These are phyloP conservation scores for Euphorbia schlechtendalii DNA, from an alignment of 441 rosid species.

Conservation along the genomic window DNA sequence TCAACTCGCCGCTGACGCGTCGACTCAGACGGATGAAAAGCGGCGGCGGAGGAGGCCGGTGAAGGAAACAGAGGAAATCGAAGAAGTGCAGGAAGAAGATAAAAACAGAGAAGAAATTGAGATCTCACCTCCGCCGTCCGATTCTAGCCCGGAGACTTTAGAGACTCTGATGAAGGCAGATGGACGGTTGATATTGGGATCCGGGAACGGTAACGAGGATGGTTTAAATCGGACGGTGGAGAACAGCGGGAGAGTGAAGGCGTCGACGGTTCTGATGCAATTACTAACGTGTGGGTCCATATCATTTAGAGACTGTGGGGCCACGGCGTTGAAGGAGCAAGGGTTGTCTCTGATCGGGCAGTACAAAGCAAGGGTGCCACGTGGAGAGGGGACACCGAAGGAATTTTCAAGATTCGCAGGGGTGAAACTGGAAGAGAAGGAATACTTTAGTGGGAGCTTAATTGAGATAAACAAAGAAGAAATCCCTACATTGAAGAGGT, in stretches of 20 bases:
- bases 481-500: conserved; percentile 57
- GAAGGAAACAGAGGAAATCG: conserved; percentile 26
- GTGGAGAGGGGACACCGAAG: conserved; percentile 39
- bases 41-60: conserved; percentile 47
- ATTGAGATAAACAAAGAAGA: conserved; percentile 66
- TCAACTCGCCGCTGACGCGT: conserved; percentile 75
- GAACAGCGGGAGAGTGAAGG: conserved; percentile 52
- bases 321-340: conserved; percentile 54
- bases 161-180: conserved; percentile 77
- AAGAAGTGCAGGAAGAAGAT: conserved; percentile 24
- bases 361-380: conserved; percentile 39
- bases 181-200: conserved; percentile 45
- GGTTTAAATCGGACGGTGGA: conserved; percentile 40
- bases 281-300: conserved; percentile 82
- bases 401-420: conserved; percentile 35
- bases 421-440: conserved; percentile 70
- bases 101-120: conserved; percentile 63
- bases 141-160: conserved; percentile 90
- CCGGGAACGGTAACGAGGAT: conserved; percentile 25
- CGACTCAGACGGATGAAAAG: conserved; percentile 72
- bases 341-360: conserved; percentile 53
- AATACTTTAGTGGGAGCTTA: conserved; percentile 87
- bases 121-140: conserved; percentile 91
- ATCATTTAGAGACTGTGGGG: conserved; percentile 74
- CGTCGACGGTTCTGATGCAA: conserved; percentile 85